Evolutionary conservation across 306 rosid species (phyloP).

Genomic region (Gillenia trifoliata): DNA sequence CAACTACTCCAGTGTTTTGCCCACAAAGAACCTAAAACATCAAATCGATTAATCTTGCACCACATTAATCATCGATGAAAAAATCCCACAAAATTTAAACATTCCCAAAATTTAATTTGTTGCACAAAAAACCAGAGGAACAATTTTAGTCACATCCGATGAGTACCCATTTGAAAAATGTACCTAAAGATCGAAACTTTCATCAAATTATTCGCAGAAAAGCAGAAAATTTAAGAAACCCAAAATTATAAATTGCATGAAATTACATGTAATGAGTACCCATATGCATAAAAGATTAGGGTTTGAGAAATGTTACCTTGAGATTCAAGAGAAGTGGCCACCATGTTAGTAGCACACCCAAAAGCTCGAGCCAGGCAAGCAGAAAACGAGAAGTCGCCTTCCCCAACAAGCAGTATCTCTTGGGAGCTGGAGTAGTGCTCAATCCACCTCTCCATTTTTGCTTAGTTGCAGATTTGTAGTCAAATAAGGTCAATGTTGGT

Average conservation of each 20-base stretch:
- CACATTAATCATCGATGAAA: no score
- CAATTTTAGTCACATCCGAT: not conserved
- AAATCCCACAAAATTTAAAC: no score
- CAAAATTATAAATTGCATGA: not conserved
- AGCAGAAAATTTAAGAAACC: not conserved
- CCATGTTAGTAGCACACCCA: conserved; percentile 19
- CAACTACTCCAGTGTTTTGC: no score
- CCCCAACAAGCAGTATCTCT: conserved; percentile 24
- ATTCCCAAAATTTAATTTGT: no score
- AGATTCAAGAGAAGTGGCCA: conserved; percentile 25
- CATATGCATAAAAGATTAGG: not conserved
- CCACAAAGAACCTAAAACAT: no score
- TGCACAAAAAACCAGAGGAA: no score
- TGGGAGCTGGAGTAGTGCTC: conserved; percentile 19
- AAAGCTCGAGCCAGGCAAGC: conserved; percentile 27
- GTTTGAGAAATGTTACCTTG: conserved; percentile 2
- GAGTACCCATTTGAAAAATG: not conserved
- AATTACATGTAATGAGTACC: no score
- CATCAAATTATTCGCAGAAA: not conserved
- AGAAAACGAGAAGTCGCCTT: conserved; percentile 34
- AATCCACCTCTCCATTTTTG: conserved; percentile 4
- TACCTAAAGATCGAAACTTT: not conserved
- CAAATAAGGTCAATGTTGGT: not conserved
- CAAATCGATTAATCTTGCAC: no score
- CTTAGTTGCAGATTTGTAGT: not conserved